Percentiles rank a stretch among this genome's conserved stretches.
These are phyloP conservation scores for Ormosia emarginata DNA, from an alignment of 306 rosid species.

Conservation along the genomic window DNA sequence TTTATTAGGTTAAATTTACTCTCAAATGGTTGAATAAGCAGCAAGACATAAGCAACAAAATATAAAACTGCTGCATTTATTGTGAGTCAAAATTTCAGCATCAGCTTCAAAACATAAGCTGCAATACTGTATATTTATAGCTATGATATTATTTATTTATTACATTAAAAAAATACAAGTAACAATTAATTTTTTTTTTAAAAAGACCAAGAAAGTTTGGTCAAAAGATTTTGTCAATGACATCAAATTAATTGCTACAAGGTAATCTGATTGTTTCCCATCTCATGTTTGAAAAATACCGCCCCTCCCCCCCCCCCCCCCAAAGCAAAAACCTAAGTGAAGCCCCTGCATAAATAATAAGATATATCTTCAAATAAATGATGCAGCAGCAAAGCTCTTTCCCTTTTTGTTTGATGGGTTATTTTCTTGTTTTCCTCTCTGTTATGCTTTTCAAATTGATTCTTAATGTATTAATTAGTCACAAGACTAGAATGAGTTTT, in stretches of 20 bases:
- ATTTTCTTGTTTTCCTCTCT: neutral
- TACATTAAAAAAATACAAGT: neutral
- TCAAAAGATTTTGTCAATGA: neutral
- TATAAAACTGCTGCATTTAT: neutral
- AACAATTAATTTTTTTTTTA: neutral
- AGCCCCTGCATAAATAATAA: neutral
- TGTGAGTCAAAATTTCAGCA: neutral
- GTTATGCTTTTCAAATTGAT: neutral
- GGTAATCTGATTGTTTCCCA: neutral
- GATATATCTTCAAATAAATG: neutral
- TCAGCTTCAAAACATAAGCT: neutral
- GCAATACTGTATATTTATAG: neutral
- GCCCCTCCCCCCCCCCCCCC: too few species aligned
- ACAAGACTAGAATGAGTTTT: neutral
- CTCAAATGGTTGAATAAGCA: neutral
- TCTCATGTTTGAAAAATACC: neutral
- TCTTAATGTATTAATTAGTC: neutral
- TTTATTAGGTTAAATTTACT: neutral
- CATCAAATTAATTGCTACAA: neutral
- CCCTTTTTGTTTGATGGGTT: neutral
- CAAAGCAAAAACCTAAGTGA: neutral
- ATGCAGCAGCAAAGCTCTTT: neutral
- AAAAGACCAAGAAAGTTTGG: neutral
- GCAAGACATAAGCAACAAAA: neutral
- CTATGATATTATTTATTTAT: neutral